A percentile compares a stretch with the other conserved stretches of the same genome.
These are phyloP conservation scores for Cladosporium cucumerinum DNA, from an alignment of 2,329 filamentous ascomycete species.

Conservation along the genomic window DNA sequence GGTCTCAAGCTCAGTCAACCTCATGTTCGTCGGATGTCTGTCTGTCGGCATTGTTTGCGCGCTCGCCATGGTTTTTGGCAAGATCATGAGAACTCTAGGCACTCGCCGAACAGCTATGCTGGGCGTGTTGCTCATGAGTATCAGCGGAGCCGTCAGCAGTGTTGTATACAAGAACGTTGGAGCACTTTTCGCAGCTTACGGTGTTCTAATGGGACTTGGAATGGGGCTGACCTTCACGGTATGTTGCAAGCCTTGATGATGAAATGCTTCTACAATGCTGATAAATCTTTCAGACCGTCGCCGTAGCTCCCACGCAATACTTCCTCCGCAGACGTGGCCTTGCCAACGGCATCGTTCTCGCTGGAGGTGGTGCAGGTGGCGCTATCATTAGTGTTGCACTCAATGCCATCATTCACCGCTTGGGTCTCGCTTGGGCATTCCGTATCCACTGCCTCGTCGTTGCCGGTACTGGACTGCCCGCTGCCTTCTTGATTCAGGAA, in stretches of 20 bases:
- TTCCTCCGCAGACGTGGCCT: conserved; percentile 47
- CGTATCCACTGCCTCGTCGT: conserved; percentile 53
- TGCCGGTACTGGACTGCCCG: conserved; percentile 54
- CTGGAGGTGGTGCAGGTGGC: conserved; percentile 56
- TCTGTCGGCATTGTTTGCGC: conserved; percentile 50
- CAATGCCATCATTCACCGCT: conserved; percentile 36
- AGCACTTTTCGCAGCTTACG: conserved; percentile 49
- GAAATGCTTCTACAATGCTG: not conserved
- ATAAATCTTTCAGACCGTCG: not conserved
- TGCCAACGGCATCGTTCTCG: conserved; percentile 46
- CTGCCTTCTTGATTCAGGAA: conserved; percentile 53
- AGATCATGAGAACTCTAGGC: conserved; percentile 51
- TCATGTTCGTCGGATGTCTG: conserved; percentile 59
- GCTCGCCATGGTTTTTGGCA: conserved; percentile 52
- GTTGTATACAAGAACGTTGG: conserved; percentile 47
- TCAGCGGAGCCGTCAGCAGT: conserved; percentile 48
- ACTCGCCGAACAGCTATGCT: conserved; percentile 46
- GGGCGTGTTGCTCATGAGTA: conserved; percentile 51
- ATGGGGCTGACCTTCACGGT: conserved; percentile 19
- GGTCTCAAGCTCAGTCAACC: conserved; percentile 49
- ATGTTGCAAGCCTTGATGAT: not conserved
- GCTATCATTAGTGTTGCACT: conserved; percentile 41
- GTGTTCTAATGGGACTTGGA: conserved; percentile 48
- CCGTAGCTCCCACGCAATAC: conserved; percentile 48
- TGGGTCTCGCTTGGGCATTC: conserved; percentile 53